Evolutionary conservation across 805 yeast species (phyloP), one percentile per base, ranked within the genome.

Genomic region (Gaillardinia entomophila): DNA sequence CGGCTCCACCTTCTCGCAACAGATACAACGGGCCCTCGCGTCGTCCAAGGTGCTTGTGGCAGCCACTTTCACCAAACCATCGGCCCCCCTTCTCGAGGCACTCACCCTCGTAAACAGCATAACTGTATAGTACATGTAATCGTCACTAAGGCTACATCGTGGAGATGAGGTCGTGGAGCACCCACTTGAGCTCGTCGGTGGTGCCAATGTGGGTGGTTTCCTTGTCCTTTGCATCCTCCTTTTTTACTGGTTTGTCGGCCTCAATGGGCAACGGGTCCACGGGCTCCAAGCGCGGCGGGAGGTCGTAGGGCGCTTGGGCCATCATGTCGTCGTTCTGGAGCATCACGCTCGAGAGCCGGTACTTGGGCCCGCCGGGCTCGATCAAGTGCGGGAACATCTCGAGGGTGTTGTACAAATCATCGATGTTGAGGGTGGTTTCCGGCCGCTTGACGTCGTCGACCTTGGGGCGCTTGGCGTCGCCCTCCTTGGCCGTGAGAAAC

Each of bases 111-210:
- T n/a, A n/a, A 8, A 6, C 8, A 6, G 20, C 8, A 23, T 19
- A n/a, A 12, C 27, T 30, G 26, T 27, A 34, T 34, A 16, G 29
- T 31, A 24, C 26, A 27, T n/a, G n/a, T 15, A 18, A 18, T 28
- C 12, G 12, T 11, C n/a, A n/a, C n/a, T 8, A 16, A 27, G 26
- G 16, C 48, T 41, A 62, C 56, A 53, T 53, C 6, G 60, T 46
- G 10, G 73, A 60, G n/a, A 78, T 55, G 32, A 82, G 68, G 44
- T 81, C 89, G 55, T 77, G 79, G 24, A 83, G 67, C 33, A 82
- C 60, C 84, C 86, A 77, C 43, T 77, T 75, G 40, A 83, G 59
- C 49, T 83, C 94, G 34, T 80, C 82, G 23, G 75, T 71, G 0
- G 79, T 66, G 4, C 84, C 84, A 28, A 70, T 57, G 44, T 74